Conservation (phyloP, 73 alveolate species). For the Paramecium biaurelia region DNA sequence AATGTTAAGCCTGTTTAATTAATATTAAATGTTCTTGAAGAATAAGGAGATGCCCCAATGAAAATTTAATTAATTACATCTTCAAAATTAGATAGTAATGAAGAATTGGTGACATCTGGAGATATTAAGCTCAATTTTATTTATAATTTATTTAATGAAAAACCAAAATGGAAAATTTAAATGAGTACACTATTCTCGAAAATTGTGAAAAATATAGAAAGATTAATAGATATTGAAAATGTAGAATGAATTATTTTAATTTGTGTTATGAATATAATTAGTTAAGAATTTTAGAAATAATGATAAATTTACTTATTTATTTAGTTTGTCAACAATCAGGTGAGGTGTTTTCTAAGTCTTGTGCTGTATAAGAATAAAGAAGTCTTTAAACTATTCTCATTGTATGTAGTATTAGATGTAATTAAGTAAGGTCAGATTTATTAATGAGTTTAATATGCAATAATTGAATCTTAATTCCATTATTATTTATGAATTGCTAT, state of each 20-base stretch:
- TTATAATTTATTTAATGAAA: not conserved
- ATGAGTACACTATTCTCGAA: not conserved
- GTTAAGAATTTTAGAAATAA: too few relatives aligned
- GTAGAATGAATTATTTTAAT: not conserved
- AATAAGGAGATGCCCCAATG: not conserved
- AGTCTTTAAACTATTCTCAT: too few relatives aligned
- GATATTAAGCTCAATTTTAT: not conserved
- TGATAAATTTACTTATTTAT: too few relatives aligned
- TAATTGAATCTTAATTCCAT: too few relatives aligned
- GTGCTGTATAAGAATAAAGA: too few relatives aligned
- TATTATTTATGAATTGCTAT: too few relatives aligned
- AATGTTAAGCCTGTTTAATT: not conserved
- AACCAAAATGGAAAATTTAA: not conserved
- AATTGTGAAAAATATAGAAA: not conserved
- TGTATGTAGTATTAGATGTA: too few relatives aligned
- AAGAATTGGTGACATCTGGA: not conserved
- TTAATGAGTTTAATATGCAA: too few relatives aligned
- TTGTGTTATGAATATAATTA: too few relatives aligned
- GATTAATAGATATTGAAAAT: not conserved
- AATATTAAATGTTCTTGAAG: not conserved
- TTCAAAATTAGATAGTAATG: not conserved
- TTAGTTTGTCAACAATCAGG: too few relatives aligned
- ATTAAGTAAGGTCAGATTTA: too few relatives aligned
- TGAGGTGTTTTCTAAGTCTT: too few relatives aligned
- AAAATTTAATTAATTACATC: not conserved